phyloP scores from a whole-genome alignment of 2,329 filamentous ascomycete species.

The Parastagonospora nodorum region DNA sequence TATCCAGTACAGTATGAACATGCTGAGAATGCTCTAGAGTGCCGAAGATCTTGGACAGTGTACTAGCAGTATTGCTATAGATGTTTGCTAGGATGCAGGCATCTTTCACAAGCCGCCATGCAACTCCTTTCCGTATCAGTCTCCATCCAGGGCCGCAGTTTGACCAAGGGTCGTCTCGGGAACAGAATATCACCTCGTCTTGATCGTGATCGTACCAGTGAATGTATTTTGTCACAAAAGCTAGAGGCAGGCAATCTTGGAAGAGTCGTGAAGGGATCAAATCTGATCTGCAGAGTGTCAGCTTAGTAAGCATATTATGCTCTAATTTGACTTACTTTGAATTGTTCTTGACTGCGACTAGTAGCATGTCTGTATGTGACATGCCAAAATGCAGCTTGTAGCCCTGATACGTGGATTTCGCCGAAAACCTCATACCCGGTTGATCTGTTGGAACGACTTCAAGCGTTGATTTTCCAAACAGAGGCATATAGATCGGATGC shows the following conservation, averaged over 20 bases:
- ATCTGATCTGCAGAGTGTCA: conserved; percentile 16
- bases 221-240: conserved; percentile 24
- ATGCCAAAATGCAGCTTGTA: conserved; percentile 47
- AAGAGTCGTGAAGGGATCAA: conserved; percentile 46
- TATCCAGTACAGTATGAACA: conserved; percentile 23
- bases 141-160: conserved; percentile 13
- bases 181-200: conserved; percentile 17
- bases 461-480: conserved; percentile 52
- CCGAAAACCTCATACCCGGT: conserved; percentile 51
- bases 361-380: conserved; percentile 23
- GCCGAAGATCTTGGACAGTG: conserved; percentile 17
- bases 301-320: not conserved
- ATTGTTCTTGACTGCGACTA: conserved; percentile 17
- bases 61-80: conserved; percentile 9
- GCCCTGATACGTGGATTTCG: conserved; percentile 26
- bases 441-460: conserved; percentile 51
- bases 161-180: conserved; percentile 8
- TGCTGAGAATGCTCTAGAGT: conserved; percentile 19
- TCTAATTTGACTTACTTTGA: conserved; percentile 6
- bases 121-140: conserved; percentile 9
- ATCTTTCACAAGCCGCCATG: conserved; percentile 21
- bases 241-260: conserved; percentile 33
- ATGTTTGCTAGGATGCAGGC: conserved; percentile 8
- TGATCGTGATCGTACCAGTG: conserved; percentile 33
- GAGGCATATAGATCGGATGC: conserved; percentile 46